Conservation (phyloP, 2,329 filamentous ascomycete genomes). For the Monosporascus ibericus region DNA sequence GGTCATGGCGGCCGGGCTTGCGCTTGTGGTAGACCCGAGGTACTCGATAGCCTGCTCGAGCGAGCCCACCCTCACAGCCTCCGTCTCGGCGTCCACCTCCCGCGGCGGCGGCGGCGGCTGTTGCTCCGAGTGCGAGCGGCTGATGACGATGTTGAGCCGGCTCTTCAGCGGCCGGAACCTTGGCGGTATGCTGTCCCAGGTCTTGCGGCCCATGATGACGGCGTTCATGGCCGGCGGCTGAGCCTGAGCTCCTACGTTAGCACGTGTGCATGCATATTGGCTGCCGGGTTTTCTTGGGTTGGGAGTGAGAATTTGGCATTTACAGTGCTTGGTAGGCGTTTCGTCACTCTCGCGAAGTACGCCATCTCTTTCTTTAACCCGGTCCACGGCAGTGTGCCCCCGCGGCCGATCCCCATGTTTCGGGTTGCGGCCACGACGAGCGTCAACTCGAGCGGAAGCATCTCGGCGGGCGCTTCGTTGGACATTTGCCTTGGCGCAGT, state of each 20-base stretch:
- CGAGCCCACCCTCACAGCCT: constrained; percentile 52
- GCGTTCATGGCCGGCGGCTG: constrained; percentile 50
- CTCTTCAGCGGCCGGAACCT: constrained; percentile 73
- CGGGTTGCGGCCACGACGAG: constrained; percentile 91
- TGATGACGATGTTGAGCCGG: constrained; percentile 78
- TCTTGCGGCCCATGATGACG: constrained; percentile 96
- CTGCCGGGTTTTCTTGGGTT: no score
- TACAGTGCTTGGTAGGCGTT: constrained; percentile 47
- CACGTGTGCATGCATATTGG: not conserved
- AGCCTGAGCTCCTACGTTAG: constrained; percentile 15
- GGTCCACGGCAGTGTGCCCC: constrained; percentile 80
- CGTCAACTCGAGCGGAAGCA: constrained; percentile 58
- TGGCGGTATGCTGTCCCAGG: constrained; percentile 83
- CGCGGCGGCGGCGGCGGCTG: constrained; percentile 9
- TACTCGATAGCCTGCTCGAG: constrained; percentile 51
- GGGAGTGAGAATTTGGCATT: not conserved
- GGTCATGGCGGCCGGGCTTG: constrained; percentile 29
- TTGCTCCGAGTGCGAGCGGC: constrained; percentile 38
- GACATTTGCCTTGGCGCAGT: constrained; percentile 5
- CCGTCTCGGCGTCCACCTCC: constrained; percentile 24
- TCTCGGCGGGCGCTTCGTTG: constrained; percentile 1
- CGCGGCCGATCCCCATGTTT: constrained; percentile 78
- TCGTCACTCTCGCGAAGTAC: constrained; percentile 89
- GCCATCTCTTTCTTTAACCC: constrained; percentile 86
- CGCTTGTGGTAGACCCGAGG: constrained; percentile 22